Conservation (phyloP, 2,329 filamentous ascomycete genomes). For the Tothia fuscella region DNA sequence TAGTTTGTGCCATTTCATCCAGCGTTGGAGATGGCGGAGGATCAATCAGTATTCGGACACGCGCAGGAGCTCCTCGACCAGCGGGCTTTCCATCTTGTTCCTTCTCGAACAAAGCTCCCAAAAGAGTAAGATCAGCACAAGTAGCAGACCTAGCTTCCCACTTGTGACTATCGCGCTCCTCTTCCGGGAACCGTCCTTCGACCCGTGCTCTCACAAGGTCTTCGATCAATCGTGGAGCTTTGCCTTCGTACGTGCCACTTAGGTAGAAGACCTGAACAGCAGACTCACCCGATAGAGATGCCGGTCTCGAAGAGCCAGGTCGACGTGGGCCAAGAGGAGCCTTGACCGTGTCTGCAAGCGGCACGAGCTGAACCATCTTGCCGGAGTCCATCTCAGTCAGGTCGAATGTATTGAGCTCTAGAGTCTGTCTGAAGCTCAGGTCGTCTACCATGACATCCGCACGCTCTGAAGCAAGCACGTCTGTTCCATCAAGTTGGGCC, state of each 20-base stretch:
- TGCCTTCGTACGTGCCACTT: slow-evolving; percentile 65
- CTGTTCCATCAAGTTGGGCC: slow-evolving; percentile 75
- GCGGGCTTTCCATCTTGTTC: slow-evolving; percentile 41
- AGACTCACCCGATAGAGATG: slow-evolving; percentile 3
- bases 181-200: slow-evolving; percentile 71
- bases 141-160: slow-evolving; percentile 65
- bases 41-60: slow-evolving; percentile 62
- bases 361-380: slow-evolving; percentile 50
- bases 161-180: slow-evolving; percentile 66
- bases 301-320: slow-evolving; percentile 8
- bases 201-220: slow-evolving; percentile 78
- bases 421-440: slow-evolving; percentile 55
- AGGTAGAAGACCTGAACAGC: slow-evolving; percentile 45
- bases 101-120: slow-evolving; percentile 51
- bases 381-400: slow-evolving; percentile 62
- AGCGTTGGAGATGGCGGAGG: slow-evolving; percentile 53
- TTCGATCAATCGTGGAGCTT: slow-evolving; percentile 64
- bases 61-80: slow-evolving; percentile 54
- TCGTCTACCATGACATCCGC: slow-evolving; percentile 42
- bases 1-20: slow-evolving; percentile 32
- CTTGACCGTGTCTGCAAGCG: slow-evolving; percentile 12
- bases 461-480: slow-evolving; percentile 33
- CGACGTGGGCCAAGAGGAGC: background rate
- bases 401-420: slow-evolving; percentile 52
- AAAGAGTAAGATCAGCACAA: slow-evolving; percentile 39